Evolutionary conservation across 2,329 filamentous ascomycete genomes (phyloP), one percentile per base, ranked within the genome.

Genomic region (Pseudogymnoascus verrucosus): DNA sequence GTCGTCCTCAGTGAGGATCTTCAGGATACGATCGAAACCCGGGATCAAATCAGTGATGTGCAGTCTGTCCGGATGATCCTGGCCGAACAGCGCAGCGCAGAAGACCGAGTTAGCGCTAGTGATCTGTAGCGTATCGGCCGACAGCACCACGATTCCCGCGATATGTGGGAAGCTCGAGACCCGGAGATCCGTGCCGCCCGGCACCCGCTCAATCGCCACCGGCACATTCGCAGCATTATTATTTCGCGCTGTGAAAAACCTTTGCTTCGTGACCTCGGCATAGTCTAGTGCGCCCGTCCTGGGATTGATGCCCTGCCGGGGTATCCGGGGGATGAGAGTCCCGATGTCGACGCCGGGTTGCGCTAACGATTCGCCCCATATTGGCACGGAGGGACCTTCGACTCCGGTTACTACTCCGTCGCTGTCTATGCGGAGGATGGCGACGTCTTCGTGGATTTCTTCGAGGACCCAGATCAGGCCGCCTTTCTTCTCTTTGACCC

Each of bases 381-480:
- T 96, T 21, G 88, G 84, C 64, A 87, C 85, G n/a, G 85, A 84
- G n/a, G 89, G 84, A n/a, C 93, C 93, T 1, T 82, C 82, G 39
- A 89, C 82, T 61, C 83, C 85, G 28, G 85, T 82, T 16, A 97
- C 84, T 47, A 83, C 82, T 44, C 91, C 92, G 28, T 91, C 87
- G 64, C 92, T 88, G 72, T 96, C 90, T 19, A 96, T 82, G 10
- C 80, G 82, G 47, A 99, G 77, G 65, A 86, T 84, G 3, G 90
- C 92, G 40, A 95, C 88, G 73, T 99, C 93, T 76, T 99, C 95
- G 63, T 93, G 91, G 65, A 99, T 98, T 76, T 99, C 95, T 74
- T 99, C 95, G 1, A 99, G 78, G 7, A 99, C 95, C 95, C 95
- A 99, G 65, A 99, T 98, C 65, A 99, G 78, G 8, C 93, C 93